Percentiles rank a stretch among this genome's conserved stretches.
Evolutionary conservation across 1,139 yeast species (phyloP).

Genomic region (Sporopachydermia cereana): DNA sequence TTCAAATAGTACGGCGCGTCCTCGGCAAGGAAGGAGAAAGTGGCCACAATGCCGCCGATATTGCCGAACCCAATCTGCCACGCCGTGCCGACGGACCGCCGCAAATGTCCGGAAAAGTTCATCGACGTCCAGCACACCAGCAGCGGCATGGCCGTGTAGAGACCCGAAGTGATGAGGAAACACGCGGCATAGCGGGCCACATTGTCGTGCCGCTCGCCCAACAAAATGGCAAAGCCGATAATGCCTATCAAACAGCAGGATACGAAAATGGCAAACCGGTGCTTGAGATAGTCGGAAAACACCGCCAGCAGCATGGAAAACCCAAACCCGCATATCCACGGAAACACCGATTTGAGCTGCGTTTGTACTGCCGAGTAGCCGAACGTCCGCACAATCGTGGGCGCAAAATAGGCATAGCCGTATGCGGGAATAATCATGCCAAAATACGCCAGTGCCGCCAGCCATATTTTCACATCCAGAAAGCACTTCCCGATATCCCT

Average conservation of each 20-base stretch:
- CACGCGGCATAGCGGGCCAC: constrained; percentile 56
- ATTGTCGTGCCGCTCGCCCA: constrained; percentile 19
- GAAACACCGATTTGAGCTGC: constrained; percentile 58
- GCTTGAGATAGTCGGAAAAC: constrained; percentile 30
- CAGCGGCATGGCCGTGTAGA: constrained; percentile 65
- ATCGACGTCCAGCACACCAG: constrained; percentile 62
- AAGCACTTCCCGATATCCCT: constrained; percentile 23
- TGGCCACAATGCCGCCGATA: constrained; percentile 69
- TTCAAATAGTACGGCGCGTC: constrained; percentile 50
- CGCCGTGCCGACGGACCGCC: constrained; percentile 64
- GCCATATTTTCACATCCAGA: constrained; percentile 35
- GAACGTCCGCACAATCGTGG: constrained; percentile 33
- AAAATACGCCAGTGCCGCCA: constrained; percentile 43
- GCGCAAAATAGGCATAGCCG: constrained; percentile 39
- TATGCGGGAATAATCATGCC: constrained; percentile 36
- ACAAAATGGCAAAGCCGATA: constrained; percentile 43
- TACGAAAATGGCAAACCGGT: constrained; percentile 37
- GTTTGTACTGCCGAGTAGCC: constrained; percentile 39
- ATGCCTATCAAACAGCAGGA: constrained; percentile 29
- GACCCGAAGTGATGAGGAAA: constrained; percentile 53
- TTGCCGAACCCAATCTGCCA: constrained; percentile 76
- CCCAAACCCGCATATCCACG: constrained; percentile 59
- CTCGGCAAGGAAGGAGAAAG: constrained; percentile 43
- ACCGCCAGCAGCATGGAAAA: constrained; percentile 36
- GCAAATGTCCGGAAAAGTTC: constrained; percentile 56